phyloP scores from a whole-genome alignment of 805 yeast species.

The Spathaspora boniae region DNA sequence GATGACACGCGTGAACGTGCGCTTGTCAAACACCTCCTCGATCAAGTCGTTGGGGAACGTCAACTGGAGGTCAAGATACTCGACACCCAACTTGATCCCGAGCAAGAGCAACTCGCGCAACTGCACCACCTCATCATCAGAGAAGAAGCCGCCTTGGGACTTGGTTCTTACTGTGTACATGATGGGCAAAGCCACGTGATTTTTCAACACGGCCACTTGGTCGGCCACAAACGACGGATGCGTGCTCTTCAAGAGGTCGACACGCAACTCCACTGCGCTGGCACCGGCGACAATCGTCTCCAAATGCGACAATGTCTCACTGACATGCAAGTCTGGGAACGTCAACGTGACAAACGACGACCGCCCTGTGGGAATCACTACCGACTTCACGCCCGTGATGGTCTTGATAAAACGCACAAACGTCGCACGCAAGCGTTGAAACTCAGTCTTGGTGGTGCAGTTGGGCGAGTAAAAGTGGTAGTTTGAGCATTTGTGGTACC shows the following conservation, averaged over 20 bases:
- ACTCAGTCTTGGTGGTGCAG: slow-evolving; percentile 53
- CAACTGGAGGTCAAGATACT: slow-evolving; percentile 76
- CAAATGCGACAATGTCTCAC: slow-evolving; percentile 41
- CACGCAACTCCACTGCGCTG: slow-evolving; percentile 80
- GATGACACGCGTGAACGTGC: slow-evolving; percentile 66
- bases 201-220: slow-evolving; percentile 70
- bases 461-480: slow-evolving; percentile 74
- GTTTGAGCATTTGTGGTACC: slow-evolving; percentile 80
- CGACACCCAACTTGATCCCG: slow-evolving; percentile 77
- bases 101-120: slow-evolving; percentile 51
- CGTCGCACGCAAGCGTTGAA: slow-evolving; percentile 52
- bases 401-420: slow-evolving; percentile 56
- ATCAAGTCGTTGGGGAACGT: slow-evolving; percentile 57
- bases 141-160: slow-evolving; percentile 81
- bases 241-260: slow-evolving; percentile 59
- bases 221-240: slow-evolving; percentile 59
- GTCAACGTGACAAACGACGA: slow-evolving; percentile 75
- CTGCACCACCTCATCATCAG: slow-evolving; percentile 48
- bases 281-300: slow-evolving; percentile 62
- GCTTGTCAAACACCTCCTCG: slow-evolving; percentile 47
- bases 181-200: slow-evolving; percentile 65
- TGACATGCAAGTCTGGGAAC: slow-evolving; percentile 58
- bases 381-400: slow-evolving; percentile 53
- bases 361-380: slow-evolving; percentile 41
- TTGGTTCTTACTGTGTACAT: slow-evolving; percentile 75